Evolutionary conservation across 2,329 filamentous ascomycete species (phyloP), one percentile per base, ranked within the genome.

Genomic region (Penicillium sp.): DNA sequence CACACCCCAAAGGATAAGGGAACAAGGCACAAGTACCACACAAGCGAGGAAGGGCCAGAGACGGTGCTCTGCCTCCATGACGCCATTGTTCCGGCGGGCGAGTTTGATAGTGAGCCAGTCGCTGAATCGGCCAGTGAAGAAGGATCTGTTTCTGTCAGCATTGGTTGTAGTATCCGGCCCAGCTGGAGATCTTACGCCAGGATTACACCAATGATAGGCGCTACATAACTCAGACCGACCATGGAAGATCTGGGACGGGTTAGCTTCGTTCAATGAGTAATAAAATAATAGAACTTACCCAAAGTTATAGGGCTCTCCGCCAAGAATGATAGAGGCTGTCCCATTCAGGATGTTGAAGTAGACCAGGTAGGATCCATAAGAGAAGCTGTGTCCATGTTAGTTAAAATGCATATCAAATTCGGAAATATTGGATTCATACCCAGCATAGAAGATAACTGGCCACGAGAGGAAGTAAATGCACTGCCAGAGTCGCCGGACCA

Each of bases 41-140:
- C 73, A 73, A 2, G 71, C 63, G 0, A 64, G 43, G 31, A 76
- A 76, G 9, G 75, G 72, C 75, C 75, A 79, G 2, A 78, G 65
- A 13, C 76, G 72, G 35, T 76, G 68, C 54, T 78, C 76, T 4
- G 76, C 73, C 62, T 78, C 76, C 69, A 76, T 75, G 23, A 75
- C 63, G 10, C 76, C 76, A 13, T 69, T 70, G 52, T 77, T 77
- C 31, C 73, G 74, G 3, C 75, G 73, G 15, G 75, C 73, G 12
- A 77, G 66, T 45, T 67, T 69, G 55, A 77, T 61, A 1, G 72
- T 71, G 35, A 77, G 65, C 70, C 72, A 75, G 59, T 78, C 74
- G 38, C 74, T 76, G 57, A 76, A 71, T 8, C 69, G 63, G 27
- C 76, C 75, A 8, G 75, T 73, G 52, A 75, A 72, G n/a, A 77